Evolutionary conservation across 2,329 filamentous ascomycete species (phyloP).

Genomic region (Fusarium praegraminearum): DNA sequence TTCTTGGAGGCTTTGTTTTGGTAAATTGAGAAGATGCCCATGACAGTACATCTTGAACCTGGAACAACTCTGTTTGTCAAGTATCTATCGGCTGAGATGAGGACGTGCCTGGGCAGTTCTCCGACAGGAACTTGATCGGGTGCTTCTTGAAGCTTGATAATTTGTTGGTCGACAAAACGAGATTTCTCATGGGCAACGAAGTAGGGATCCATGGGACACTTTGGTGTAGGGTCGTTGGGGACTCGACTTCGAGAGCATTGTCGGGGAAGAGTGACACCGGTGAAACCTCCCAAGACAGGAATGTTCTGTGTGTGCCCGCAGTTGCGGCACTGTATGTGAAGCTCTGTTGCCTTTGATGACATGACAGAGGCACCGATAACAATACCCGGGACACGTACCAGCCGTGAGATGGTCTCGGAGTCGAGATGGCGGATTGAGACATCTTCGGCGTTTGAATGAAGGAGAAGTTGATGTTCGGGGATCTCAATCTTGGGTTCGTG

Average conservation of each 20-base stretch:
- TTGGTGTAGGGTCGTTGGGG: constrained; percentile 74
- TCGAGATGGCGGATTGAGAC: constrained; percentile 95
- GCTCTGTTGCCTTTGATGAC: constrained; percentile 90
- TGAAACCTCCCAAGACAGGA: constrained; percentile 84
- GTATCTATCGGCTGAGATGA: constrained; percentile 96
- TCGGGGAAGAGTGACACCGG: constrained; percentile 85
- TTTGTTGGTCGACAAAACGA: constrained; percentile 95
- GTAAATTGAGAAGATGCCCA: constrained; percentile 98
- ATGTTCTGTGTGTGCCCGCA: constrained; percentile 80
- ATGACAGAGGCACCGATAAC: constrained; percentile 97
- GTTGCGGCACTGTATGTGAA: constrained; percentile 89
- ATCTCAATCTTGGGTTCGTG: constrained; percentile 74
- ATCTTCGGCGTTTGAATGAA: constrained; percentile 91
- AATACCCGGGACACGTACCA: constrained; percentile 97
- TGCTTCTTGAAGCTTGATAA: constrained; percentile 97
- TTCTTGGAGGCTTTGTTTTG: constrained; percentile 90
- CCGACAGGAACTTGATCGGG: constrained; percentile 98
- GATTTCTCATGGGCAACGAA: constrained; percentile 96
- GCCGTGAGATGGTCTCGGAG: constrained; percentile 89
- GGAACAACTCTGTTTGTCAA: constrained; percentile 96
- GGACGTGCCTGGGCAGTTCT: constrained; percentile 92
- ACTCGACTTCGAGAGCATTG: constrained; percentile 75
- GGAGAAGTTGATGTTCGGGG: constrained; percentile 92
- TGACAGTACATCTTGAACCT: constrained; percentile 92
- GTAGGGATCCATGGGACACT: constrained; percentile 94